A percentile compares a stretch with the other conserved stretches of the same genome.
These are phyloP conservation scores for Lasiodiplodia theobromae DNA, from an alignment of 2,329 filamentous ascomycete species.

Conservation along the genomic window DNA sequence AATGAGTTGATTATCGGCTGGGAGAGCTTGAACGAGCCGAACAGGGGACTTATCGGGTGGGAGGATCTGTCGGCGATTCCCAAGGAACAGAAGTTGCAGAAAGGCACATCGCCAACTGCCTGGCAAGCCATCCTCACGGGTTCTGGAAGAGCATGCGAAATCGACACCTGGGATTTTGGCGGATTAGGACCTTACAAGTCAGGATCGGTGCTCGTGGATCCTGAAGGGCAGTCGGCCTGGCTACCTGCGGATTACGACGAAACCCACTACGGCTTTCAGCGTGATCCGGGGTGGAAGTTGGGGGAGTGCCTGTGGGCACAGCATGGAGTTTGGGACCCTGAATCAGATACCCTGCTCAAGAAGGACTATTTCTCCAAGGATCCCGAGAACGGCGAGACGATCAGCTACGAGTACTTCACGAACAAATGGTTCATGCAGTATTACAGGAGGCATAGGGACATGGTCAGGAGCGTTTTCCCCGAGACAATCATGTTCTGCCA, in stretches of 20 bases:
- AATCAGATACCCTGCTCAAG: slow-evolving; percentile 75
- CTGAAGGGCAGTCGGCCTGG: slow-evolving; percentile 86
- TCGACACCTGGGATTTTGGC: slow-evolving; percentile 93
- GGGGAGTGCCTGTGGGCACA: slow-evolving; percentile 98
- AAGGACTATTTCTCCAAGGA: slow-evolving; percentile 89
- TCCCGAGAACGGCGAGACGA: slow-evolving; percentile 72
- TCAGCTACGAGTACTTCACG: slow-evolving; percentile 86
- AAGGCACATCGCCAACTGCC: slow-evolving; percentile 89
- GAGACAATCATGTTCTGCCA: slow-evolving; percentile 90
- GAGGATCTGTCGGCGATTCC: slow-evolving; percentile 83
- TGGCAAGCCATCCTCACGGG: slow-evolving; percentile 94
- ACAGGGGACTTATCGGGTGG: slow-evolving; percentile 84
- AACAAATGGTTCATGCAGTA: slow-evolving; percentile 91
- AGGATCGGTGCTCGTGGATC: slow-evolving; percentile 82
- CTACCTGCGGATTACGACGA: slow-evolving; percentile 84
- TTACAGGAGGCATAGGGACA: slow-evolving; percentile 77
- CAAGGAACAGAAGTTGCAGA: slow-evolving; percentile 86
- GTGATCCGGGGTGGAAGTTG: slow-evolving; percentile 86
- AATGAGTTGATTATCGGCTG: slow-evolving; percentile 90
- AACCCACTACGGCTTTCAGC: slow-evolving; percentile 85
- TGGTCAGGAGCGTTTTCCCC: slow-evolving; percentile 77
- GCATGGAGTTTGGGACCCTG: slow-evolving; percentile 91
- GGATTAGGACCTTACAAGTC: slow-evolving; percentile 91
- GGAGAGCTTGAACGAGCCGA: slow-evolving; percentile 96
- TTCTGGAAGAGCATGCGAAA: slow-evolving; percentile 87